phyloP scores from a whole-genome alignment of 2,329 filamentous ascomycete genomes.

The Cordyceps cateniannulata region DNA sequence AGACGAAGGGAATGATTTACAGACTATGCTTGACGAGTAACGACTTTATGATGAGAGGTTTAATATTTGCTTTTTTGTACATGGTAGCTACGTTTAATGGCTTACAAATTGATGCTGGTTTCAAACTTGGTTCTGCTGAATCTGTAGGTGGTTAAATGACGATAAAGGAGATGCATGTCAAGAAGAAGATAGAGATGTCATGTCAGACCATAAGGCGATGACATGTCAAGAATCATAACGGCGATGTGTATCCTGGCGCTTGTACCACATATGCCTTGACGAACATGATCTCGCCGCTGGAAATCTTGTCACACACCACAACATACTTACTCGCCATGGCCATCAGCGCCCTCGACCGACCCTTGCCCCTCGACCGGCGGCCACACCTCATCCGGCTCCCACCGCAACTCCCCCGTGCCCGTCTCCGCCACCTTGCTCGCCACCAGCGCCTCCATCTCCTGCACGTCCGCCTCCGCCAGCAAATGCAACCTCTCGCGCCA shows the following conservation, averaged over 20 bases:
- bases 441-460: neutral
- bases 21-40: neutral
- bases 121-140: neutral
- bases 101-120: neutral
- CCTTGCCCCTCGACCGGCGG: no score
- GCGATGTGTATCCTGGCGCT: no score
- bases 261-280: no score
- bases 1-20: neutral
- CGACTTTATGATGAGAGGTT: neutral
- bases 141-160: no score
- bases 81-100: neutral
- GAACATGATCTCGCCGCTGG: no score
- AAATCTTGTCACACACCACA: no score
- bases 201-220: no score
- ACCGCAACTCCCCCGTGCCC: neutral
- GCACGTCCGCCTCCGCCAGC: neutral
- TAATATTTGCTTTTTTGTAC: neutral
- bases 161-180: no score
- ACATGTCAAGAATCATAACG: no score
- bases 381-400: neutral
- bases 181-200: no score
- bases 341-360: no score
- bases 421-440: neutral
- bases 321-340: no score
- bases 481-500: neutral